These are phyloP conservation scores for Trichosporon sp. DNA, from an alignment of 1,284 basidiomycete genomes.

Conservation along the genomic window DNA sequence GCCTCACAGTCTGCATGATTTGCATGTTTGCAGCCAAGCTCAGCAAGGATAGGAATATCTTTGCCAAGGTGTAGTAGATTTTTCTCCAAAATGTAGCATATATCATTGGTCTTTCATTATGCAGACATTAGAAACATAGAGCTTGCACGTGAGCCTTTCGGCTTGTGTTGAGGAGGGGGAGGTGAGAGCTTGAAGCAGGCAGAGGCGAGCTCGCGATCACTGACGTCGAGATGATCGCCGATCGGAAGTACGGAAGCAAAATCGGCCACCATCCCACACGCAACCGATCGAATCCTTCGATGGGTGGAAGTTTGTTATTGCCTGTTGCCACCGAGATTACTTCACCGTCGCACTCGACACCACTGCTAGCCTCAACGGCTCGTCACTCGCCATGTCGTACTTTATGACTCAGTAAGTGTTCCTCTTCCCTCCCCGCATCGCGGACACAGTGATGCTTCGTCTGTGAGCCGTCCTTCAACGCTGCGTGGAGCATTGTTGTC, in stretches of 20 bases:
- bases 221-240: not conserved
- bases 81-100: not conserved
- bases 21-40: slow-evolving; percentile 14
- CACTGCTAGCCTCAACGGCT: not conserved
- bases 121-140: too few relatives aligned
- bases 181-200: too few relatives aligned
- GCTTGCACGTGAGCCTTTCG: too few relatives aligned
- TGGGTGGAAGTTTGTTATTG: not conserved
- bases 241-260: not conserved
- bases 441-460: too few relatives aligned
- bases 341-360: not conserved
- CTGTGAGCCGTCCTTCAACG: too few relatives aligned
- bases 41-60: not conserved
- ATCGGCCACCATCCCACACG: not conserved
- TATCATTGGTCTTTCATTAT: too few relatives aligned
- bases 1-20: slow-evolving; percentile 17
- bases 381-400: slow-evolving; percentile 42
- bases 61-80: not conserved
- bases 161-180: too few relatives aligned
- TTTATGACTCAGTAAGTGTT: slow-evolving; percentile 49
- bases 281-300: too few relatives aligned
- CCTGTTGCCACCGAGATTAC: not conserved
- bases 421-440: too few relatives aligned
- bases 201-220: not conserved
- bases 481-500: too few relatives aligned